phyloP scores from a whole-genome alignment of 148 eudicot genomes.

The Hydrangea macrophylla region DNA sequence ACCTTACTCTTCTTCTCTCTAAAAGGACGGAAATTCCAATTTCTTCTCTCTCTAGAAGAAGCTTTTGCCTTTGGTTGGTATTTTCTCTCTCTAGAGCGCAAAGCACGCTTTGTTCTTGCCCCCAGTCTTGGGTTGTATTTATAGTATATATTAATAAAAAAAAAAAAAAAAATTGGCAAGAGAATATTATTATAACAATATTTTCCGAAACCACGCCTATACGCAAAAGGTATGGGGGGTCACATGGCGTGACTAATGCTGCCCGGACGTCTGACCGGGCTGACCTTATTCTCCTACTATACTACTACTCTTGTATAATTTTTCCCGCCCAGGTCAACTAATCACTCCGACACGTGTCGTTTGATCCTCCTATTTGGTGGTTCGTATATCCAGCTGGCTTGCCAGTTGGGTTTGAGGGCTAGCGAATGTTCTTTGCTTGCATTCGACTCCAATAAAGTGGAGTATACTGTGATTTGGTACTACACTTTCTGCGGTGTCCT shows the following conservation, averaged over 20 bases:
- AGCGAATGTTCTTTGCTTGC: slow-evolving; percentile 7
- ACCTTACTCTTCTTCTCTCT: slow-evolving; percentile 7
- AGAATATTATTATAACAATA: too few relatives aligned
- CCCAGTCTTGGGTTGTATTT: slow-evolving; percentile 12
- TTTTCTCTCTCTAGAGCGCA: background rate
- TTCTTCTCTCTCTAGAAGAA: slow-evolving; percentile 13
- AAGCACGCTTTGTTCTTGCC: slow-evolving; percentile 19
- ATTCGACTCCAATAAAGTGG: background rate
- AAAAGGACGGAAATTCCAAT: background rate
- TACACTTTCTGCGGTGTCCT: too few relatives aligned
- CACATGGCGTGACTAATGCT: slow-evolving; percentile 30
- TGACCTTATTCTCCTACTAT: background rate
- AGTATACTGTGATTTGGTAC: too few relatives aligned
- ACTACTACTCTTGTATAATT: background rate
- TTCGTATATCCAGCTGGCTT: background rate
- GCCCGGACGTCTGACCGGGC: slow-evolving; percentile 18
- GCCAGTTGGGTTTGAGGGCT: background rate
- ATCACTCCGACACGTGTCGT: background rate
- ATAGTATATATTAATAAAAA: background rate
- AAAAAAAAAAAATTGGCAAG: background rate
- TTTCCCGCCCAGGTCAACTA: background rate
- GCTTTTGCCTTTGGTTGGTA: too few relatives aligned
- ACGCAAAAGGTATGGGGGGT: slow-evolving; percentile 5
- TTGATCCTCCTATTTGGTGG: background rate
- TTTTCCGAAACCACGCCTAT: slow-evolving; percentile 13